Conservation (phyloP, 148 eudicot species). For the Cornus kousa region DNA sequence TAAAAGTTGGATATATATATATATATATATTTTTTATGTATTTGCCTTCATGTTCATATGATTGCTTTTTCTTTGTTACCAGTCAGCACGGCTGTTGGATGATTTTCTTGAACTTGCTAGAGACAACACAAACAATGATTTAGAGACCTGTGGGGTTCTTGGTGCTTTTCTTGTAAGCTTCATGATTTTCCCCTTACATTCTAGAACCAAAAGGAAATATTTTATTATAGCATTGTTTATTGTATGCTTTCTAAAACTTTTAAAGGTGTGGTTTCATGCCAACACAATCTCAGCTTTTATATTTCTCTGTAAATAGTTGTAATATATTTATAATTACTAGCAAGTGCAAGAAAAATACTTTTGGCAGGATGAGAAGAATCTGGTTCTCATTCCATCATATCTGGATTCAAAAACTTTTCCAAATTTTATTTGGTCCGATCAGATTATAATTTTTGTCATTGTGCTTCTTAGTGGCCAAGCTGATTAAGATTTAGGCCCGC, state of each 20-base stretch:
- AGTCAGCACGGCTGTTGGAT: conserved; percentile 62
- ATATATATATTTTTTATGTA: background rate
- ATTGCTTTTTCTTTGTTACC: conserved; percentile 10
- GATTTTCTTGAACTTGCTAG: conserved; percentile 55
- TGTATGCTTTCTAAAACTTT: background rate
- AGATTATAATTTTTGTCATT: background rate
- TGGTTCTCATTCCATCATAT: background rate
- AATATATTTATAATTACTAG: too few species aligned
- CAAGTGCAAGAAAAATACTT: background rate
- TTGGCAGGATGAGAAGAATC: background rate
- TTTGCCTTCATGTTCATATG: background rate
- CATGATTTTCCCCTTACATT: conserved; percentile 4
- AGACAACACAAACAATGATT: conserved; percentile 59
- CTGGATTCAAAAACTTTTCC: background rate
- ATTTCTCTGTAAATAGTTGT: background rate
- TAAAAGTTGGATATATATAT: background rate
- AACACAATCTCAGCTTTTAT: background rate
- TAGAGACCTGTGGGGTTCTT: conserved; percentile 88
- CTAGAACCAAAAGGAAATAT: background rate
- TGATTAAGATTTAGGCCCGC: background rate
- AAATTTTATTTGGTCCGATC: background rate
- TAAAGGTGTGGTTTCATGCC: too few species aligned
- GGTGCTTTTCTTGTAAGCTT: conserved; percentile 73
- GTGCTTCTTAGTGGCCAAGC: background rate
- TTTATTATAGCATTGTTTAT: background rate